Conservation (phyloP, 805 yeast species). For the Metschnikowia cerradonensis region DNA sequence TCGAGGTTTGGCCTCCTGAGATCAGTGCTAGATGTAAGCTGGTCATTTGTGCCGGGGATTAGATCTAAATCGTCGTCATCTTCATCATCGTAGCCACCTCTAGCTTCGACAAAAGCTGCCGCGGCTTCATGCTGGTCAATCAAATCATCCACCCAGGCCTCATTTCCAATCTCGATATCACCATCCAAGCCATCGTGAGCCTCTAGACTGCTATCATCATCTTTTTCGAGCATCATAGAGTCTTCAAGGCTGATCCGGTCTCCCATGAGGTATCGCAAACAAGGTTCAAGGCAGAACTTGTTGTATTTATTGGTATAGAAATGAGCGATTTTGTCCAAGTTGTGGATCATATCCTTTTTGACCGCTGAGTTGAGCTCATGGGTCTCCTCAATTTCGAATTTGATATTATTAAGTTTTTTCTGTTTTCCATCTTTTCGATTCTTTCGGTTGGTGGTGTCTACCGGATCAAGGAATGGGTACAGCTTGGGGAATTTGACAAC, state of each 20-base stretch:
- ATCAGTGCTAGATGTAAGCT: slow-evolving; percentile 7
- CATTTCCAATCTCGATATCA: slow-evolving; percentile 33
- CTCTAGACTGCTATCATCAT: slow-evolving; percentile 22
- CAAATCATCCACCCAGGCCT: slow-evolving; percentile 42
- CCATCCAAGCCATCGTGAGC: slow-evolving; percentile 17
- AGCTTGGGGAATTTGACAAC: slow-evolving; percentile 64
- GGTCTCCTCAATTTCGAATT: slow-evolving; percentile 72
- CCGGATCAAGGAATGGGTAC: slow-evolving; percentile 65
- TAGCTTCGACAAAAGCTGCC: slow-evolving; percentile 16
- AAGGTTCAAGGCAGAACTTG: slow-evolving; percentile 73
- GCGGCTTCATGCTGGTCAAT: slow-evolving; percentile 34
- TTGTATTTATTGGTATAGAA: slow-evolving; percentile 52
- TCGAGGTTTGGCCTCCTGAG: background rate
- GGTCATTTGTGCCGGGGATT: slow-evolving; percentile 39
- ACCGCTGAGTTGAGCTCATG: slow-evolving; percentile 55
- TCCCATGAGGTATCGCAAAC: slow-evolving; percentile 75
- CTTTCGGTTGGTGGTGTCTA: slow-evolving; percentile 3
- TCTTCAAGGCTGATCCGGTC: slow-evolving; percentile 55
- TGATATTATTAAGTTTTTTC: slow-evolving; percentile 22
- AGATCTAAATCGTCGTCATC: slow-evolving; percentile 25
- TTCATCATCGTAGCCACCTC: slow-evolving; percentile 26
- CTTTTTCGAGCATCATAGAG: slow-evolving; percentile 22
- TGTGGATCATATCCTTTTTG: slow-evolving; percentile 47
- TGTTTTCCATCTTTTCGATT: slow-evolving; percentile 5
- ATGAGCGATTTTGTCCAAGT: slow-evolving; percentile 51